Evolutionary conservation across 23 red algal genomes (phyloP), one percentile per base, ranked within the genome.

Genomic region (Pyropia yezoensis): DNA sequence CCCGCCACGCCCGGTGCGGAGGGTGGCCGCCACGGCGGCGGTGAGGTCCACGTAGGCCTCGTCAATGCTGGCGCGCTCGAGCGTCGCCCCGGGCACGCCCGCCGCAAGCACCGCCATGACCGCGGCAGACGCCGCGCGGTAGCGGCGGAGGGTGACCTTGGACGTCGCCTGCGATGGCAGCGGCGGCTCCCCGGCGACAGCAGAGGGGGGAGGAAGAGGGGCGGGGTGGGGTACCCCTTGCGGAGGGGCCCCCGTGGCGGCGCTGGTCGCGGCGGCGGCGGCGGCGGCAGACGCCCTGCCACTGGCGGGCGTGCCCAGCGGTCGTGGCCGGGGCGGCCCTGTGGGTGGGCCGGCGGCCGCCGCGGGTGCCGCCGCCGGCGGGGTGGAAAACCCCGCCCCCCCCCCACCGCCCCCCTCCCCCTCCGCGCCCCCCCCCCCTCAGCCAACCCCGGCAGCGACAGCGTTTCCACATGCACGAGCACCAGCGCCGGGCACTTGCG

Each of bases 21-120:
- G 25, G 14, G 71, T 65, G 0, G 20, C 80, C n/a, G 80, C 82
- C 7, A 88, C 90, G 20, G 79, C 69, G 54, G 25, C 51, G 11
- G 84, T 83, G 7, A 98, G 59, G 54, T 98, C 94, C n/a, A 98
- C 62, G 20, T 76, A 98, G 0, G 86, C 94, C 68, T 98, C 94
- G 54, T 98, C 94, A 39, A 98, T 90, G 22, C 64, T 75, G 4
- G 85, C 85, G 8, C 88, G 61, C 67, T 98, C 86, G 17, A 89
- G 34, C 0, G 17, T 39, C 18, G 75, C 83, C n/a, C 57, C 67
- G 14, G 55, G 27, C 20, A 70, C 53, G 15, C 52, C 70, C 12
- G 57, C 17, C 3, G 62, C 26, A 50, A 96, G 75, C 6, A 78
- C 65, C 11, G 60, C 18, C 65, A 96, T 90, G 18, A 96, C 71